Conservation (phyloP, 192 early-diverging fungal genomes). For the Podila epicladia region DNA sequence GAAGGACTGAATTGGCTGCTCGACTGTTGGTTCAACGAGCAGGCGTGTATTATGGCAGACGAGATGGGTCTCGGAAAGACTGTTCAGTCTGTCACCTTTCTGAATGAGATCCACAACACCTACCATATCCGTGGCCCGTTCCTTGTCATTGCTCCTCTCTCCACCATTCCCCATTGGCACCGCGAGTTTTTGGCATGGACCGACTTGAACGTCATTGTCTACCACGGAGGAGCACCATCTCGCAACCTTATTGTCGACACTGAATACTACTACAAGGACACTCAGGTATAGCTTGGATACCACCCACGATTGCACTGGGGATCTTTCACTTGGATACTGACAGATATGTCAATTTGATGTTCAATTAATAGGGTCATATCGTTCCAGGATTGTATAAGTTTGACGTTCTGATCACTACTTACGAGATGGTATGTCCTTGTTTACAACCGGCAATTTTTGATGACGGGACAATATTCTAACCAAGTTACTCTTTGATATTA, state of each 20-base stretch:
- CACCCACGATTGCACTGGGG: background rate
- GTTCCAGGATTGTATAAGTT: conserved; percentile 66
- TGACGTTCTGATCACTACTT: conserved; percentile 69
- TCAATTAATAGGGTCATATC: conserved; percentile 42
- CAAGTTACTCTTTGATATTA: background rate
- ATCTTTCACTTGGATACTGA: too few relatives aligned
- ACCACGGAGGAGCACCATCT: conserved; percentile 73
- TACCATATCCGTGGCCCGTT: conserved; percentile 79
- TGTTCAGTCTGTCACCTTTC: conserved; percentile 80
- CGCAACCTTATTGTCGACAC: conserved; percentile 84
- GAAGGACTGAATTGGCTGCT: conserved; percentile 88
- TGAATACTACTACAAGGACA: conserved; percentile 67
- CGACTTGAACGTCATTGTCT: conserved; percentile 48
- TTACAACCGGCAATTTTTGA: too few relatives aligned
- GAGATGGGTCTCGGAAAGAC: conserved; percentile 96
- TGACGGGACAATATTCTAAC: background rate
- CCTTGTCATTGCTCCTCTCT: conserved; percentile 71
- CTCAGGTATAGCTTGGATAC: conserved; percentile 18
- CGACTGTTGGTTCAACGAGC: conserved; percentile 79
- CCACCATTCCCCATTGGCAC: conserved; percentile 78
- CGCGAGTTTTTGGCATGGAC: conserved; percentile 49
- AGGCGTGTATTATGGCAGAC: conserved; percentile 99
- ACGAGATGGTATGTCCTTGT: conserved; percentile 50
- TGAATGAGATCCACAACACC: conserved; percentile 72
- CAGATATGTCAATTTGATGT: too few relatives aligned